Evolutionary conservation across 2,329 filamentous ascomycete species (phyloP).

Genomic region (Aspergillus pseudonomiae): DNA sequence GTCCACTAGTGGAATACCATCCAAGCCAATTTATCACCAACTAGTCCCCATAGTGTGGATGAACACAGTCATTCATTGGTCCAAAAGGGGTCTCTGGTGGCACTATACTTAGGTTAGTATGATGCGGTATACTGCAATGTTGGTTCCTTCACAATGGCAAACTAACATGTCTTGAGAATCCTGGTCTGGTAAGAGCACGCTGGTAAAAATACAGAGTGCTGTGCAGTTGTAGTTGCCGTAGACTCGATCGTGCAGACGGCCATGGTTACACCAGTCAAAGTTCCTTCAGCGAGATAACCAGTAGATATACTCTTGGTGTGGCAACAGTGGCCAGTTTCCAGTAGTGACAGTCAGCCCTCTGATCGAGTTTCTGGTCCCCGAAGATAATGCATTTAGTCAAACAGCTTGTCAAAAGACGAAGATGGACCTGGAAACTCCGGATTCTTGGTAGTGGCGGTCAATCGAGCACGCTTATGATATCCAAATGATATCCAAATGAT

Average conservation of each 20-base stretch:
- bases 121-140: background rate
- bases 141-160: constrained; percentile 47
- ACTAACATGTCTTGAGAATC: constrained; percentile 42
- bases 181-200: constrained; percentile 76
- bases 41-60: constrained; percentile 67
- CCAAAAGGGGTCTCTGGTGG: background rate
- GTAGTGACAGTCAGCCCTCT: constrained; percentile 82
- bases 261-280: constrained; percentile 69
- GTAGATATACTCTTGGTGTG: constrained; percentile 68
- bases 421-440: constrained; percentile 21
- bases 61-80: background rate
- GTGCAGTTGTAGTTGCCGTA: constrained; percentile 75
- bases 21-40: background rate
- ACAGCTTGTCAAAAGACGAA: constrained; percentile 30
- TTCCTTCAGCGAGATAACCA: constrained; percentile 74
- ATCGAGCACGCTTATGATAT: background rate
- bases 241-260: constrained; percentile 77
- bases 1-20: constrained; percentile 61
- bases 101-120: background rate
- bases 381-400: constrained; percentile 74
- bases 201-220: constrained; percentile 78
- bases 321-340: constrained; percentile 74
- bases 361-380: constrained; percentile 81
- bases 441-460: background rate
- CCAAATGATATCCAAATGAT: background rate